Evolutionary conservation across 2,329 filamentous ascomycete species (phyloP).

Genomic region (Fusarium mangiferae): DNA sequence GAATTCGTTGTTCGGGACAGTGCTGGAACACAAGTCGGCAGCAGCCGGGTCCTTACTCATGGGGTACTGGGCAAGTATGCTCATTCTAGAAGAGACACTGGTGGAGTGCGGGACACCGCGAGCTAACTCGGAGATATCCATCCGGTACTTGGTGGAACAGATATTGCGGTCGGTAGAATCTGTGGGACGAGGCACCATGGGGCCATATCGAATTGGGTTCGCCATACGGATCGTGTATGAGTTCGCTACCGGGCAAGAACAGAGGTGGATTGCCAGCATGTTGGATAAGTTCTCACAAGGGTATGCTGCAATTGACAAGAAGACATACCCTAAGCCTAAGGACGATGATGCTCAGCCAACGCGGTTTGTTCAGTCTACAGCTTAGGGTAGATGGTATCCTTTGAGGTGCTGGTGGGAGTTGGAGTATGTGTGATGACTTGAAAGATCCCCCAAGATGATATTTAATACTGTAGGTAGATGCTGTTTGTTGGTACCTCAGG

Average conservation of each 20-base stretch:
- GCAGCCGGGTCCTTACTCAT: constrained; percentile 52
- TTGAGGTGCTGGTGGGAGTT: neutral
- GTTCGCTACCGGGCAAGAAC: constrained; percentile 48
- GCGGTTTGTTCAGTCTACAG: neutral
- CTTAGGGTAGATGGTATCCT: neutral
- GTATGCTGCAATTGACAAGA: constrained; percentile 49
- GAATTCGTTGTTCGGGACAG: constrained; percentile 47
- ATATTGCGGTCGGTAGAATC: constrained; percentile 53
- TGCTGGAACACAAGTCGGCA: constrained; percentile 46
- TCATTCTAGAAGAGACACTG: constrained; percentile 54
- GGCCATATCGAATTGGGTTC: constrained; percentile 52
- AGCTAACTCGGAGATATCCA: constrained; percentile 40
- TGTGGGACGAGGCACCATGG: constrained; percentile 51
- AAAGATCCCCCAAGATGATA: neutral
- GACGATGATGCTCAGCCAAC: constrained; percentile 12
- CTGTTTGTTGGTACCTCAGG: neutral
- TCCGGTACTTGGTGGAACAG: constrained; percentile 43
- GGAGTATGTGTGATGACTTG: no score
- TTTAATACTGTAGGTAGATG: neutral
- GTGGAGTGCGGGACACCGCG: constrained; percentile 46
- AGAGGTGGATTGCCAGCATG: constrained; percentile 49
- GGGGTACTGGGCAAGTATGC: constrained; percentile 52
- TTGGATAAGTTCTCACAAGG: constrained; percentile 46
- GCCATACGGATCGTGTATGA: constrained; percentile 53
- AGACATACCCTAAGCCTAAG: constrained; percentile 42